phyloP scores from a whole-genome alignment of 169 alveolate genomes.

The Fabrea salina region DNA sequence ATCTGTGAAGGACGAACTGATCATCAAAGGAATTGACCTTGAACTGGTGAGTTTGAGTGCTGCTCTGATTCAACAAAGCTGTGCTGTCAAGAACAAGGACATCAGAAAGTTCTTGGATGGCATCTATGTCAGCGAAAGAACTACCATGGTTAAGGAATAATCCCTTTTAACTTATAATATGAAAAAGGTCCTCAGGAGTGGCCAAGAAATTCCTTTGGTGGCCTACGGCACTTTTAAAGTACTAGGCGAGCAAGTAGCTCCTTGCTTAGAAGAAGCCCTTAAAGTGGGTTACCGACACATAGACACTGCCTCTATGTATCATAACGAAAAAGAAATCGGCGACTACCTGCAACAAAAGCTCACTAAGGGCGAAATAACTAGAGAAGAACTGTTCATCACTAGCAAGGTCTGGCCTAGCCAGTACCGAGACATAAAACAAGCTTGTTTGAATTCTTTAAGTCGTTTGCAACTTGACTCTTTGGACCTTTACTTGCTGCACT shows the following conservation, averaged over 20 bases:
- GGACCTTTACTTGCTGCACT: slow-evolving; percentile 64
- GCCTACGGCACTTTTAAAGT: slow-evolving; percentile 21
- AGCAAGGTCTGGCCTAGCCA: slow-evolving; percentile 53
- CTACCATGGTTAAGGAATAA: slow-evolving; percentile 82
- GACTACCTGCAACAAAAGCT: slow-evolving; percentile 37
- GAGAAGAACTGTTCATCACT: slow-evolving; percentile 69
- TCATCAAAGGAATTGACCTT: slow-evolving; percentile 96
- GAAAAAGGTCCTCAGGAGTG: no score
- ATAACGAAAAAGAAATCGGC: slow-evolving; percentile 60
- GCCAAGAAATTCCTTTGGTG: slow-evolving; percentile 22
- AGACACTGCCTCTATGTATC: slow-evolving; percentile 56
- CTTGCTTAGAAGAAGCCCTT: not conserved
- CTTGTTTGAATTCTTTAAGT: not conserved
- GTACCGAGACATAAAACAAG: slow-evolving; percentile 5
- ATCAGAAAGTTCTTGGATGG: slow-evolving; percentile 99
- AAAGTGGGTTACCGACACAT: slow-evolving; percentile 57
- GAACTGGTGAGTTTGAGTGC: slow-evolving; percentile 97
- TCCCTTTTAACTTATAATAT: no score
- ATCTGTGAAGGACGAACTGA: slow-evolving; percentile 94
- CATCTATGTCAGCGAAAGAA: slow-evolving; percentile 96
- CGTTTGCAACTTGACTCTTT: slow-evolving; percentile 43
- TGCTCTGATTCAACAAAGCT: slow-evolving; percentile 96
- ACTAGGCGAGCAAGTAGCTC: not conserved
- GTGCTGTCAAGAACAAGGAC: slow-evolving; percentile 97
- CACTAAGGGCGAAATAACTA: slow-evolving; percentile 43